Percentiles rank a stretch among this genome's conserved stretches.
phyloP scores from a whole-genome alignment of 345 rosid genomes.

The Eutrema heterophyllum region DNA sequence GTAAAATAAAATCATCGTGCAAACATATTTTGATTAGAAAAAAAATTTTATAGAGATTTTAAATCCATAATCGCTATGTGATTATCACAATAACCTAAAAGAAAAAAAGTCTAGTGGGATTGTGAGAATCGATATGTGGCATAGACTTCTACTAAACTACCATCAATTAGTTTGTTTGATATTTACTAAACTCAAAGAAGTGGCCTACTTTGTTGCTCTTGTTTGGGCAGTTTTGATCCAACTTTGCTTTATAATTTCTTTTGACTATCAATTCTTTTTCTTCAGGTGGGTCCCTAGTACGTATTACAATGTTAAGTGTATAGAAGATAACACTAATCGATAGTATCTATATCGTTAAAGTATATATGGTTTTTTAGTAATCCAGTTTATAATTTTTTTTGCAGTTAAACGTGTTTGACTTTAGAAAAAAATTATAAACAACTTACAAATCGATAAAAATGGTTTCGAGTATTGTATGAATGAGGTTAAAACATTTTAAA shows the following conservation, averaged over 20 bases:
- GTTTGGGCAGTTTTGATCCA: constrained; percentile 11
- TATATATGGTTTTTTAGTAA: background rate
- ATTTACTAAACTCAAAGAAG: background rate
- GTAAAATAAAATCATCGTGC: background rate
- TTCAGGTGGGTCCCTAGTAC: background rate
- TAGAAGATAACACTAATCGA: background rate
- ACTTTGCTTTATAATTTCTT: constrained; percentile 8
- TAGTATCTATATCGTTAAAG: background rate
- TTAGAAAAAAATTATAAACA: no score
- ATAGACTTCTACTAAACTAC: background rate
- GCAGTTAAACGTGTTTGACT: background rate
- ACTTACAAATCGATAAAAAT: no score
- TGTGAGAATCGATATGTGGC: background rate
- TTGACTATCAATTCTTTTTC: constrained; percentile 11
- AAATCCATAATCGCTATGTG: background rate
- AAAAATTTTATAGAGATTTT: background rate
- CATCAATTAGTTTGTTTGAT: background rate
- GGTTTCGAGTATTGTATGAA: no score
- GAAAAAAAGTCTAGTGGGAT: no score
- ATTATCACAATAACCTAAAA: no score
- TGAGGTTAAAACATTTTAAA: no score
- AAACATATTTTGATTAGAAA: background rate
- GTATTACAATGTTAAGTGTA: background rate
- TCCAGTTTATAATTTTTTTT: background rate
- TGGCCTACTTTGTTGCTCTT: background rate